These are phyloP conservation scores for Alloteropsis semialata DNA, from an alignment of 176 grass and related monocot genomes.

Conservation along the genomic window DNA sequence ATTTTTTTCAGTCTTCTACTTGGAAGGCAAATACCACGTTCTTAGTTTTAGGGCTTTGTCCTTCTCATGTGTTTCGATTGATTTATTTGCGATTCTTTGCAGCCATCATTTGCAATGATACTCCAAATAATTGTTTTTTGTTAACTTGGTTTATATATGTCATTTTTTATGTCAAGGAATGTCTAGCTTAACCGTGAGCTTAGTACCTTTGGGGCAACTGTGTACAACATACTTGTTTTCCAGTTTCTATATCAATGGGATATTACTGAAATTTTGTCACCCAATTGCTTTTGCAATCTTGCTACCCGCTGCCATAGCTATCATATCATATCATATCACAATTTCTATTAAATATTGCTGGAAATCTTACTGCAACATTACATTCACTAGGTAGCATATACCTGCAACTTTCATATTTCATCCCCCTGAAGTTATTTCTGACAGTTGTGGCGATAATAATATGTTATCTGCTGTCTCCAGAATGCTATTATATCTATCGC, in stretches of 20 bases:
- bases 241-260: neutral
- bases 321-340: too few relatives aligned
- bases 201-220: neutral
- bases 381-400: neutral
- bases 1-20: neutral
- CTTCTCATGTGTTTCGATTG: slow-evolving; percentile 1
- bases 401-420: slow-evolving; percentile 8
- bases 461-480: slow-evolving; percentile 40
- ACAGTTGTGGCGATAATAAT: neutral
- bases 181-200: neutral
- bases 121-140: neutral
- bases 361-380: neutral
- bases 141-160: slow-evolving; percentile 15
- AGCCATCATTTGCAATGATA: slow-evolving; percentile 9
- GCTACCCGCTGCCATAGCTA: slow-evolving; percentile 2
- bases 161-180: slow-evolving; percentile 13
- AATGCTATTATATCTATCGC: slow-evolving; percentile 63
- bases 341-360: slow-evolving; percentile 18
- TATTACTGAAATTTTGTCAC: neutral
- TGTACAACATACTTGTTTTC: neutral
- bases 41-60: neutral
- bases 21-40: neutral
- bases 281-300: neutral
- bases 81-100: slow-evolving; percentile 32
- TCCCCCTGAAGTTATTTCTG: neutral